A percentile compares a stretch with the other conserved stretches of the same genome.
phyloP scores from a whole-genome alignment of 768 basidiomycete genomes.

The Trametes coccinea region DNA sequence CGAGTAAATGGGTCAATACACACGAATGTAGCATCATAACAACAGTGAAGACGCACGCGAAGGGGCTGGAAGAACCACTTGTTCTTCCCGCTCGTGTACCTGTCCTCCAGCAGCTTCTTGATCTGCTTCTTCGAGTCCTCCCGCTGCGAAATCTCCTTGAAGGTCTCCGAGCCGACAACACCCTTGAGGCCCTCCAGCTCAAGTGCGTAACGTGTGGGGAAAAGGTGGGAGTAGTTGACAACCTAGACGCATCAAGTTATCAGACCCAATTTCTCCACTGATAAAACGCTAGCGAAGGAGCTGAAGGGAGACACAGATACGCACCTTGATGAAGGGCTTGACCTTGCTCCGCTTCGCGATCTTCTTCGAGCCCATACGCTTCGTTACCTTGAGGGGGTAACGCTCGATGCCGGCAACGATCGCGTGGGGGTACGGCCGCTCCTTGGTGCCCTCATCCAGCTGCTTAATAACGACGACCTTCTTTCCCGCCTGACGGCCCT shows the following conservation, averaged over 20 bases:
- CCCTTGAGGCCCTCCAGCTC: slow-evolving; percentile 96
- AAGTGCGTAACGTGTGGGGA: slow-evolving; percentile 98
- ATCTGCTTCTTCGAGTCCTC: slow-evolving; percentile 94
- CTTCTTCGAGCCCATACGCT: slow-evolving; percentile 97
- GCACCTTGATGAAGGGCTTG: slow-evolving; percentile 99
- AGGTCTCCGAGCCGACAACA: slow-evolving; percentile 79
- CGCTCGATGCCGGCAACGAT: slow-evolving; percentile 98
- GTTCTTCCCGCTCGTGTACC: slow-evolving; percentile 93
- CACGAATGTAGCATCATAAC: background rate
- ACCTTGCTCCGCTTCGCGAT: slow-evolving; percentile 90
- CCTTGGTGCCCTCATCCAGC: slow-evolving; percentile 94
- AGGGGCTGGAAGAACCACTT: slow-evolving; percentile 95
- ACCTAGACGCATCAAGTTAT: slow-evolving; percentile 46
- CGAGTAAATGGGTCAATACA: background rate
- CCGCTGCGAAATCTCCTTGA: slow-evolving; percentile 96
- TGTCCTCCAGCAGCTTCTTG: slow-evolving; percentile 96
- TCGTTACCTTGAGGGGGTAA: slow-evolving; percentile 97
- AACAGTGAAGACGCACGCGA: slow-evolving; percentile 48
- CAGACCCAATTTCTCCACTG: background rate
- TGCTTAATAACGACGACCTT: slow-evolving; percentile 99
- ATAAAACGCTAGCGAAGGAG: too few relatives aligned
- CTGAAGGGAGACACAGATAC: slow-evolving; percentile 24
- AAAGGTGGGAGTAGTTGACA: slow-evolving; percentile 98
- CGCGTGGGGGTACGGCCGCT: slow-evolving; percentile 95
- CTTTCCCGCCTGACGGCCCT: slow-evolving; percentile 98